These are phyloP conservation scores for Monascus purpureus DNA, from an alignment of 495 filamentous ascomycete genomes.

Conservation along the genomic window DNA sequence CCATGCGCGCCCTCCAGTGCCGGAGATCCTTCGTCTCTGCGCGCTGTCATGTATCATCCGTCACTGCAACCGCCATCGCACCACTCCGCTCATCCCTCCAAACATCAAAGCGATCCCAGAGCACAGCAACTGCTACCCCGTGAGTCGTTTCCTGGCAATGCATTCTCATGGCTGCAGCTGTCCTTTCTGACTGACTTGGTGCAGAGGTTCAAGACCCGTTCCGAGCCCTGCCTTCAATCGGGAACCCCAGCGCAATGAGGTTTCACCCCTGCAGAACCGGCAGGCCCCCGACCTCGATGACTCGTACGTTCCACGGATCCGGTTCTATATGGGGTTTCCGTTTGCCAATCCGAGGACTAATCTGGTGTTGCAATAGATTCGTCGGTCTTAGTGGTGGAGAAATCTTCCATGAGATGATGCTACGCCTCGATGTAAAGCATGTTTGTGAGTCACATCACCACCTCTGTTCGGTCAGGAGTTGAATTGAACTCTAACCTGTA, in stretches of 20 bases:
- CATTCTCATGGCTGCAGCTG: background rate
- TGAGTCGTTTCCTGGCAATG: constrained; percentile 13
- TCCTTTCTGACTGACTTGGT: too few relatives aligned
- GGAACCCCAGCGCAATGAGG: constrained; percentile 42
- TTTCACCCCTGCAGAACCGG: constrained; percentile 54
- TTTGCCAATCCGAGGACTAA: background rate
- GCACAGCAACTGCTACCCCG: constrained; percentile 33
- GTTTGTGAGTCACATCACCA: constrained; percentile 68
- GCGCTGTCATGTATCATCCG: constrained; percentile 28
- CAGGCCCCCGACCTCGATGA: constrained; percentile 58
- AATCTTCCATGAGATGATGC: constrained; percentile 99
- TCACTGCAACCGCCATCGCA: constrained; percentile 25
- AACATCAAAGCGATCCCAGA: constrained; percentile 29
- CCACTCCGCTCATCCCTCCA: constrained; percentile 31
- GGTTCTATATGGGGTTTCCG: background rate
- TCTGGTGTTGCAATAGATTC: constrained; percentile 51
- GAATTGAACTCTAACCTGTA: background rate
- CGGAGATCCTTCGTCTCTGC: constrained; percentile 26
- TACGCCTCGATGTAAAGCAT: constrained; percentile 79
- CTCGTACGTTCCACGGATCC: constrained; percentile 28
- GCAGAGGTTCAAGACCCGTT: constrained; percentile 33
- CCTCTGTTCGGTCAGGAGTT: too few relatives aligned
- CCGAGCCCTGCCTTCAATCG: constrained; percentile 65
- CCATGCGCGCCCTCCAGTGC: constrained; percentile 29
- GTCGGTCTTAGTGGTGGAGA: constrained; percentile 91